Evolutionary conservation across 2,329 filamentous ascomycete species (phyloP).

Genomic region (Colletotrichum spaethianum): DNA sequence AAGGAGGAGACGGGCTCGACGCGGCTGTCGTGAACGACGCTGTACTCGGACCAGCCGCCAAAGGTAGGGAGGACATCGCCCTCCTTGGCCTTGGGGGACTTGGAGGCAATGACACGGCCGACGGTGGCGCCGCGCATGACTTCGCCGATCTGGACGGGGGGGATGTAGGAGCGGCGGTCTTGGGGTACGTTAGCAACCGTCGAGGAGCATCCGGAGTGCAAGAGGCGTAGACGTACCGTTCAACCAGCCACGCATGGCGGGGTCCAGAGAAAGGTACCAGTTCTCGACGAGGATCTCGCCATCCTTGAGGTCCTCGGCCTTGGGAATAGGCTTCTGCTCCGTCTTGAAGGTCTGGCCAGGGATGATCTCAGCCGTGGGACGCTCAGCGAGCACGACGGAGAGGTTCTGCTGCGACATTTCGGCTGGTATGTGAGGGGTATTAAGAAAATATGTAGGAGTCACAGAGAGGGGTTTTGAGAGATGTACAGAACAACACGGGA

Average conservation of each 20-base stretch:
- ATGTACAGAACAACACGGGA: background rate
- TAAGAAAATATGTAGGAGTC: background rate
- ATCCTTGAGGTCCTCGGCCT: slow-evolving; percentile 69
- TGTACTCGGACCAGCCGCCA: slow-evolving; percentile 78
- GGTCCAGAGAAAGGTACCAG: slow-evolving; percentile 79
- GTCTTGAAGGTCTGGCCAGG: slow-evolving; percentile 75
- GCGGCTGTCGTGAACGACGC: slow-evolving; percentile 68
- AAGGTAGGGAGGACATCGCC: slow-evolving; percentile 71
- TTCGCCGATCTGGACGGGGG: slow-evolving; percentile 77
- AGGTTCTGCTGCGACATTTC: slow-evolving; percentile 61
- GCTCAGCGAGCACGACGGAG: slow-evolving; percentile 73
- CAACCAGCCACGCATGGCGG: slow-evolving; percentile 83
- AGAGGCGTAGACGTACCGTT: slow-evolving; percentile 59
- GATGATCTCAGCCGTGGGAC: slow-evolving; percentile 72
- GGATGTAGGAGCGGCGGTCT: slow-evolving; percentile 72
- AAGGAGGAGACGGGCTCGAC: slow-evolving; percentile 58
- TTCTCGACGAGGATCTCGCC: slow-evolving; percentile 74
- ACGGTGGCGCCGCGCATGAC: slow-evolving; percentile 77
- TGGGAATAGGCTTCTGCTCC: slow-evolving; percentile 65
- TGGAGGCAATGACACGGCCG: slow-evolving; percentile 73
- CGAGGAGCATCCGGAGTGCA: background rate
- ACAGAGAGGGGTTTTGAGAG: background rate
- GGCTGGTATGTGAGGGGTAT: background rate
- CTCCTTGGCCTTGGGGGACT: slow-evolving; percentile 65
- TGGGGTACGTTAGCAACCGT: background rate